These are phyloP conservation scores for Candida methanosorbosa DNA, from an alignment of 805 yeast species.

Conservation along the genomic window DNA sequence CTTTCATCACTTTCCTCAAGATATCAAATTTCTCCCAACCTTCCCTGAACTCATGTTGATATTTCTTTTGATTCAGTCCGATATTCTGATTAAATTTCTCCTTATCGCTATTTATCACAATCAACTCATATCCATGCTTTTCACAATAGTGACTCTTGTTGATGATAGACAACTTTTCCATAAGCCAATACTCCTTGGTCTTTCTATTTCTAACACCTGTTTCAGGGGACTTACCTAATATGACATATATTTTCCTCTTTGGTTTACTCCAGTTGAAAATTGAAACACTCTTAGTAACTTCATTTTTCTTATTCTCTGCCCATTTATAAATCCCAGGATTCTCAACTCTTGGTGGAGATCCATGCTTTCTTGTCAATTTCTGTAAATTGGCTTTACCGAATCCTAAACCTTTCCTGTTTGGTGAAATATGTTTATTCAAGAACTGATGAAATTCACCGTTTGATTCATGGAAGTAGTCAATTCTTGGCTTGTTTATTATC, in stretches of 20 bases:
- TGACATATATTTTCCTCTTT: slow-evolving; percentile 25
- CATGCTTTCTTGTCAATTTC: slow-evolving; percentile 10
- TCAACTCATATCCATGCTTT: slow-evolving; percentile 38
- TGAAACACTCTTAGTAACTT: not conserved
- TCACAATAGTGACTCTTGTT: slow-evolving; percentile 41
- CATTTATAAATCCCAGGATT: slow-evolving; percentile 18
- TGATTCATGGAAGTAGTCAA: too few species aligned
- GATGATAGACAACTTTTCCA: slow-evolving; percentile 37
- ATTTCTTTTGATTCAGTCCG: slow-evolving; percentile 34
- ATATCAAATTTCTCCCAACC: slow-evolving; percentile 36
- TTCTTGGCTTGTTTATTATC: too few species aligned
- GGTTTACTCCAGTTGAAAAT: slow-evolving; percentile 4
- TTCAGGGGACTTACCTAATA: slow-evolving; percentile 31
- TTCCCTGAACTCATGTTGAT: slow-evolving; percentile 40
- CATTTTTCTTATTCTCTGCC: slow-evolving; percentile 2
- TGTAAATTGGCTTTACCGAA: slow-evolving; percentile 1
- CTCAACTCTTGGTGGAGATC: slow-evolving; percentile 17
- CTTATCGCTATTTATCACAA: slow-evolving; percentile 22
- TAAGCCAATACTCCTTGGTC: slow-evolving; percentile 32
- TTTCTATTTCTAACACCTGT: slow-evolving; percentile 32
- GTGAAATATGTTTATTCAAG: slow-evolving; percentile 15
- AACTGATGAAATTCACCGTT: slow-evolving; percentile 12
- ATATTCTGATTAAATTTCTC: slow-evolving; percentile 21
- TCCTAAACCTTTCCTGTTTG: slow-evolving; percentile 17
- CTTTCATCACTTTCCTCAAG: slow-evolving; percentile 25